phyloP scores from a whole-genome alignment of 495 filamentous ascomycete genomes.

The Trichoderma orchidacearum region DNA sequence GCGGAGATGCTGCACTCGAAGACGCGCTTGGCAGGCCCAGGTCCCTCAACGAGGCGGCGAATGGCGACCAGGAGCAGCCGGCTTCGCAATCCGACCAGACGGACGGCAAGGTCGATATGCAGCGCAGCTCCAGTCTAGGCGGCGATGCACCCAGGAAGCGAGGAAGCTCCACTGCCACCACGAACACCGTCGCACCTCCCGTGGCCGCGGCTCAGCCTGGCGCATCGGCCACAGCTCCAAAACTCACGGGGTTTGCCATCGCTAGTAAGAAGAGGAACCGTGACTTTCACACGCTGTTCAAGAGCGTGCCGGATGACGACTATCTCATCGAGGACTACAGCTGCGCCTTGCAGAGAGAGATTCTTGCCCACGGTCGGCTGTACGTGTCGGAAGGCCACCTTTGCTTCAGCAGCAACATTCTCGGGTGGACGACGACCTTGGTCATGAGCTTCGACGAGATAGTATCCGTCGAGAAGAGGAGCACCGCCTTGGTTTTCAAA shows the following conservation, averaged over 20 bases:
- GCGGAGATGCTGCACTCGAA: constrained; percentile 14
- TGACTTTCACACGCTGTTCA: constrained; percentile 88
- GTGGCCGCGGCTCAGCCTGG: no score
- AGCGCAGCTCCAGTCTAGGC: constrained; percentile 68
- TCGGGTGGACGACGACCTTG: constrained; percentile 93
- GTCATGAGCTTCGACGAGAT: constrained; percentile 98
- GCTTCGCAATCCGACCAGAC: constrained; percentile 41
- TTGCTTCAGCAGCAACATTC: constrained; percentile 97
- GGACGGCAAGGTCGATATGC: constrained; percentile 52
- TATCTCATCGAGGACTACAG: constrained; percentile 98
- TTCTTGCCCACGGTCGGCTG: constrained; percentile 82
- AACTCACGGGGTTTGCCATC: constrained; percentile 88
- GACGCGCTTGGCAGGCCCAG: constrained; percentile 18
- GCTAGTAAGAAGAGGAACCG: constrained; percentile 91
- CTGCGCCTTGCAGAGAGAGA: constrained; percentile 89
- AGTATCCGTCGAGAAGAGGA: constrained; percentile 92
- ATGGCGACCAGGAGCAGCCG: constrained; percentile 48
- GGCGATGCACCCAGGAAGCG: constrained; percentile 63
- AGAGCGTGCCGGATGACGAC: constrained; percentile 94
- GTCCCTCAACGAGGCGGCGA: constrained; percentile 32
- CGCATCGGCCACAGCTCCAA: constrained; percentile 50
- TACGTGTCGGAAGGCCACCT: constrained; percentile 97
- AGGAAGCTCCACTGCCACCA: constrained; percentile 72
- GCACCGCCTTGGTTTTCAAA: constrained; percentile 87
- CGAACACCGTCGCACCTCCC: constrained; percentile 52